Conservation (phyloP, 2,329 filamentous ascomycete species). For the Fusarium redolens region DNA sequence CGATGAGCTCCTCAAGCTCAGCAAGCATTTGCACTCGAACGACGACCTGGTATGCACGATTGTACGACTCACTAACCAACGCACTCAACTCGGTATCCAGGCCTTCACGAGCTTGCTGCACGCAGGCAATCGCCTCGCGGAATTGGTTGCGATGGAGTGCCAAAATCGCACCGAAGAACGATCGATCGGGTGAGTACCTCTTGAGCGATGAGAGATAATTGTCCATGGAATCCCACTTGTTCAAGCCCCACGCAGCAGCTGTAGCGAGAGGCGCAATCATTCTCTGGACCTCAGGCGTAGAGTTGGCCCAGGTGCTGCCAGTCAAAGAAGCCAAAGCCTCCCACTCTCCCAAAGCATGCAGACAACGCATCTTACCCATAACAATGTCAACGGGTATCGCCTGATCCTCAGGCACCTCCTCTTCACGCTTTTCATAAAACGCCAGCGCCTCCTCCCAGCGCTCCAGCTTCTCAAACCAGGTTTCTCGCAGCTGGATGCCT, state of each 20-base stretch:
- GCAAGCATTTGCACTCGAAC: slow-evolving; percentile 99
- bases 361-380: slow-evolving; percentile 99
- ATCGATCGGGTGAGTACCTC: slow-evolving; percentile 89
- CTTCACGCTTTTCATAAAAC: slow-evolving; percentile 89
- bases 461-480: slow-evolving; percentile 98
- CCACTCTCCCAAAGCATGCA: slow-evolving; percentile 98
- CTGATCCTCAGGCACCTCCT: slow-evolving; percentile 69
- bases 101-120: slow-evolving; percentile 91
- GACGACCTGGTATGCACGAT: slow-evolving; percentile 96
- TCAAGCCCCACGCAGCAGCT: slow-evolving; percentile 94
- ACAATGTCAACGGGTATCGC: slow-evolving; percentile 86
- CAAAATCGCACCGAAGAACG: slow-evolving; percentile 97
- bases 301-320: slow-evolving; percentile 93
- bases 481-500: slow-evolving; percentile 92
- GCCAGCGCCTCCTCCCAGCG: slow-evolving; percentile 97
- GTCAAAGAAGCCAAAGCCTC: slow-evolving; percentile 89
- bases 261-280: slow-evolving; percentile 94
- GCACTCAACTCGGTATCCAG: slow-evolving; percentile 96
- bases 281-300: slow-evolving; percentile 85
- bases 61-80: slow-evolving; percentile 97
- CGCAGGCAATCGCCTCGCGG: slow-evolving; percentile 86
- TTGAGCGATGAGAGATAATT: slow-evolving; percentile 97
- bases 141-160: slow-evolving; percentile 97
- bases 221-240: slow-evolving; percentile 99
- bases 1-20: slow-evolving; percentile 96